Conservation (phyloP, 192 early-diverging fungal species). For the Spinellus fusiger region DNA sequence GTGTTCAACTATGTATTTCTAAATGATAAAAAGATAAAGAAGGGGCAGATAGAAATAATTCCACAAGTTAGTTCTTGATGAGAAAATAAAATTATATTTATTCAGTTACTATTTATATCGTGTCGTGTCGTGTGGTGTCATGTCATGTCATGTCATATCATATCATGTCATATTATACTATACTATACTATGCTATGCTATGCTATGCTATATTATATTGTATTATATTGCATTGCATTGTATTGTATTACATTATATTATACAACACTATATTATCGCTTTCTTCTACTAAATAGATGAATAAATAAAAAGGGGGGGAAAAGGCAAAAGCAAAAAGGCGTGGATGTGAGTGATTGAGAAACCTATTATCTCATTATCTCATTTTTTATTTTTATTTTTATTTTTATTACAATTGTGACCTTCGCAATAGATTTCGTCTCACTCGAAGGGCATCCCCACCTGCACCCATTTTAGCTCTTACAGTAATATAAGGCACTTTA, state of each 20-base stretch:
- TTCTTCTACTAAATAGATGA: no score
- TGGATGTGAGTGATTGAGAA: background rate
- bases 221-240: background rate
- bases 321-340: background rate
- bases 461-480: slow-evolving; percentile 29
- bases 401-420: slow-evolving; percentile 9
- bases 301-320: no score
- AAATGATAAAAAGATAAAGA: no score
- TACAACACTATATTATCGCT: background rate
- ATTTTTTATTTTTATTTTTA: slow-evolving; percentile 4
- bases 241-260: background rate
- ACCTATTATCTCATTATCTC: slow-evolving; percentile 1
- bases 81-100: no score
- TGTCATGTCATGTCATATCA: background rate
- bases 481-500: slow-evolving; percentile 42
- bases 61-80: no score
- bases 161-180: background rate
- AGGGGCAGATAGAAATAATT: no score
- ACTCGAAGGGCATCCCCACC: slow-evolving; percentile 22
- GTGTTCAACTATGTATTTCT: no score
- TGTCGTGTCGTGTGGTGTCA: no score
- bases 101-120: no score
- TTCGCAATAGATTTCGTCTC: slow-evolving; percentile 28
- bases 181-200: background rate
- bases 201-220: background rate